Evolutionary conservation across 2,329 filamentous ascomycete genomes (phyloP).

Genomic region (Thielaviopsis euricoi): DNA sequence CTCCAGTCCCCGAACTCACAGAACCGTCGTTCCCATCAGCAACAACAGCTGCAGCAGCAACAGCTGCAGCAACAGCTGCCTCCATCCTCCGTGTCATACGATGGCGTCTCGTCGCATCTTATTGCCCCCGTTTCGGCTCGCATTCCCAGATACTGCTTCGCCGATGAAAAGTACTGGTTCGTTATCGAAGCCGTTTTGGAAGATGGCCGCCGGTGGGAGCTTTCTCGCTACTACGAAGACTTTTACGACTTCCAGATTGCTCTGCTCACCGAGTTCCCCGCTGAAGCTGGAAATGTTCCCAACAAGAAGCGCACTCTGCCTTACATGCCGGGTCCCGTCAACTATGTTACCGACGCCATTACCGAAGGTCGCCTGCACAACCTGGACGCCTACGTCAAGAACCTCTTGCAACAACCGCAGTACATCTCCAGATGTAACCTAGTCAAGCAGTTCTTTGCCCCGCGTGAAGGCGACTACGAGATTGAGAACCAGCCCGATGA

Average conservation of each 20-base stretch:
- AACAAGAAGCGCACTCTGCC: constrained; percentile 67
- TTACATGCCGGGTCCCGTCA: constrained; percentile 96
- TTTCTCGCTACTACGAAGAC: constrained; percentile 91
- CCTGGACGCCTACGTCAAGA: constrained; percentile 89
- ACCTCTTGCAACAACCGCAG: constrained; percentile 62
- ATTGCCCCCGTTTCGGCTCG: constrained; percentile 66
- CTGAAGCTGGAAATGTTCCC: constrained; percentile 77
- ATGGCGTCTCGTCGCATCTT: constrained; percentile 33
- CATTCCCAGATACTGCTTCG: constrained; percentile 87
- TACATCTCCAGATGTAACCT: constrained; percentile 75
- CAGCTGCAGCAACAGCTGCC: background rate
- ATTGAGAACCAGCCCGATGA: constrained; percentile 68
- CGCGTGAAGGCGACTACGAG: constrained; percentile 81
- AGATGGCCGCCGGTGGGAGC: constrained; percentile 80
- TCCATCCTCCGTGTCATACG: background rate
- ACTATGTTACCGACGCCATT: constrained; percentile 94
- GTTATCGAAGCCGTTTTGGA: constrained; percentile 84
- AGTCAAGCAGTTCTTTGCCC: constrained; percentile 81
- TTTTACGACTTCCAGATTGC: constrained; percentile 99
- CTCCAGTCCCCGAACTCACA: background rate
- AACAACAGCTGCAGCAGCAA: background rate
- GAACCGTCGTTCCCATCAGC: background rate
- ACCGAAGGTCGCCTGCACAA: constrained; percentile 86
- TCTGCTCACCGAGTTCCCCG: constrained; percentile 77
- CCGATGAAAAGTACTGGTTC: constrained; percentile 98